Conservation (phyloP, 139 green algal species). For the Auxenochlorella pyrenoidosa region DNA sequence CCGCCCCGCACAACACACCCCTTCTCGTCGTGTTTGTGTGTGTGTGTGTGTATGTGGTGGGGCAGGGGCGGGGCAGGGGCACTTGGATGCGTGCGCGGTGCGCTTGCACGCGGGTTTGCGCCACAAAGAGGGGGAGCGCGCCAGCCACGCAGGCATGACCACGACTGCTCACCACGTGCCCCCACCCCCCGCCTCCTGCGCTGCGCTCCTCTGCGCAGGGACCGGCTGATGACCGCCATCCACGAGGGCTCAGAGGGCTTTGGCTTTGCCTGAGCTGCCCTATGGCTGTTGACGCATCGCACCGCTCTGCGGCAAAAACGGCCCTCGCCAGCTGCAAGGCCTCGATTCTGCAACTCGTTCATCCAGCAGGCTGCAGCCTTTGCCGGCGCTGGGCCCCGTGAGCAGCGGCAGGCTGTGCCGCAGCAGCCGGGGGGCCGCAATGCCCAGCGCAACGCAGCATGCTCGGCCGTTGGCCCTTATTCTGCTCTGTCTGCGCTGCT, state of each 20-base stretch:
- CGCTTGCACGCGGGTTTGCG: too few species aligned
- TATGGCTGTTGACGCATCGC: too few species aligned
- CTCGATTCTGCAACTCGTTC: neutral
- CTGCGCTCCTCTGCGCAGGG: neutral
- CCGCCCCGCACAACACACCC: neutral
- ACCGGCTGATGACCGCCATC: constrained; percentile 18
- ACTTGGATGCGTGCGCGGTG: too few species aligned
- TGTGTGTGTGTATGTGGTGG: too few species aligned
- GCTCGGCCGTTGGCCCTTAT: neutral
- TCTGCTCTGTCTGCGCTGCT: neutral
- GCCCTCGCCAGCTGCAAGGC: neutral
- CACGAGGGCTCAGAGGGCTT: constrained; percentile 32
- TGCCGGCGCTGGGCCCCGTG: neutral
- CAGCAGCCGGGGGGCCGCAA: neutral
- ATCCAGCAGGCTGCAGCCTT: neutral
- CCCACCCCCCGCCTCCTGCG: neutral
- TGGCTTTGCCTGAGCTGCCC: constrained; percentile 2
- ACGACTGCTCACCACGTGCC: neutral
- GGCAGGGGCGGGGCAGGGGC: too few species aligned
- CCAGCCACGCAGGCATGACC: too few species aligned
- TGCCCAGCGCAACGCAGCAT: neutral
- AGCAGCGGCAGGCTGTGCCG: neutral
- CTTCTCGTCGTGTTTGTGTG: neutral
- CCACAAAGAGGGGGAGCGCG: too few species aligned
- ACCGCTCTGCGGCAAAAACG: too few species aligned